Conservation (phyloP, 139 green algal species). For the Haematococcus sp. region DNA sequence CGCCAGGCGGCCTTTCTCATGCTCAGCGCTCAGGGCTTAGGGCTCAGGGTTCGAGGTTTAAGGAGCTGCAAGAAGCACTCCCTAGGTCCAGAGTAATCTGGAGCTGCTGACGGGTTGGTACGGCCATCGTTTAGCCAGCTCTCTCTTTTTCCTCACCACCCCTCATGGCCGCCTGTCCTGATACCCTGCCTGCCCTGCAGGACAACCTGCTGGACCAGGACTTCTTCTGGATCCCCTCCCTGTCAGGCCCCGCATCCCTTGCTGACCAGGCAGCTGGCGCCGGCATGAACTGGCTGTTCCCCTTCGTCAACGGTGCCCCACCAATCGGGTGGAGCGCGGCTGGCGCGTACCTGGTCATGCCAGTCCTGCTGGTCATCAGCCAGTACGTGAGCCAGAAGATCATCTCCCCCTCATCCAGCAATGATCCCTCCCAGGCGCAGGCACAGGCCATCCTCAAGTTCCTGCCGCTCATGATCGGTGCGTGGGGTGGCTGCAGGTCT, state of each 20-base stretch:
- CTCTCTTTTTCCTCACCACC: too few relatives aligned
- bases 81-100: too few relatives aligned
- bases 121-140: too few relatives aligned
- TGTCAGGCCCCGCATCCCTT: conserved; percentile 64
- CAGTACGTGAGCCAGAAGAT: conserved; percentile 83
- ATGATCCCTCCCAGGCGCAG: conserved; percentile 70
- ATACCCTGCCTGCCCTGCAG: too few relatives aligned
- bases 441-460: conserved; percentile 93
- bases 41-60: too few relatives aligned
- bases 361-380: conserved; percentile 78
- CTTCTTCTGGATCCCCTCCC: conserved; percentile 88
- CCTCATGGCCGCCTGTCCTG: too few relatives aligned
- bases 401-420: conserved; percentile 41
- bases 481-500: too few relatives aligned
- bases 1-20: too few relatives aligned
- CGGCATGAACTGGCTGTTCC: conserved; percentile 78
- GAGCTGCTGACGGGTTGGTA: too few relatives aligned
- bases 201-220: conserved; percentile 69
- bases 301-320: conserved; percentile 81
- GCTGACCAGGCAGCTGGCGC: conserved; percentile 56
- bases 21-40: too few relatives aligned
- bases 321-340: conserved; percentile 92
- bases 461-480: conserved; percentile 94
- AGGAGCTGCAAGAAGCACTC: too few relatives aligned
- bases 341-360: conserved; percentile 88